phyloP scores from a whole-genome alignment of 2,329 filamentous ascomycete genomes.

The Trichophyton verrucosum region DNA sequence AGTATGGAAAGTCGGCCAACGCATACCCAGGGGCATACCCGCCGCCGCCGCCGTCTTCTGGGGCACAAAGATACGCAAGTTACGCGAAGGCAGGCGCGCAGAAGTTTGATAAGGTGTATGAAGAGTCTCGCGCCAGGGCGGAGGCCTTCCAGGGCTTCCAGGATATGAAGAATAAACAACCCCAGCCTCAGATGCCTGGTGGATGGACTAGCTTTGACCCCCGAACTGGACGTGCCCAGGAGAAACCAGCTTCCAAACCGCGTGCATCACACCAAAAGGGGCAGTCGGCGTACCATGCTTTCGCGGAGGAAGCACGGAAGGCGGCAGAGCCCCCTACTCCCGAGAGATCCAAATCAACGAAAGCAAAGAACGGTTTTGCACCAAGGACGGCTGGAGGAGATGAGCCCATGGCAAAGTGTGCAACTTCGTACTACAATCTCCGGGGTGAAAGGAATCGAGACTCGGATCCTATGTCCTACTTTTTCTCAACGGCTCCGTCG shows the following conservation, averaged over 20 bases:
- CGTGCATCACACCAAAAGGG: conserved; percentile 18
- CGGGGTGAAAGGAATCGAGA: conserved; percentile 24
- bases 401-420: conserved; percentile 44
- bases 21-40: conserved; percentile 10
- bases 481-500: conserved; percentile 26
- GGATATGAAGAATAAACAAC: conserved; percentile 27
- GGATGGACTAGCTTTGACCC: conserved; percentile 34
- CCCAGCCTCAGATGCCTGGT: conserved; percentile 9
- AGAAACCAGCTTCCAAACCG: conserved; percentile 7
- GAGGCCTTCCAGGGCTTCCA: conserved; percentile 35
- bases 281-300: conserved; percentile 31
- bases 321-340: conserved; percentile 21
- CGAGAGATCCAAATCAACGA: conserved; percentile 31
- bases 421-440: conserved; percentile 37
- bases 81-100: conserved; percentile 31
- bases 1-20: conserved; percentile 5
- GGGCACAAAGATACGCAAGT: conserved; percentile 30
- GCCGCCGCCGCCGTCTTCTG: conserved; percentile 24
- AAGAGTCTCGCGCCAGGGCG: conserved; percentile 30
- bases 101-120: conserved; percentile 28
- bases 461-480: conserved; percentile 25
- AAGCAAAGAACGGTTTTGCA: conserved; percentile 46
- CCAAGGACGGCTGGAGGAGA: conserved; percentile 47
- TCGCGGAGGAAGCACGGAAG: conserved; percentile 22
- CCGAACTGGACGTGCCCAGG: conserved; percentile 20